phyloP scores from a whole-genome alignment of 1,139 yeast genomes.

The Saccharomyces hybrid region DNA sequence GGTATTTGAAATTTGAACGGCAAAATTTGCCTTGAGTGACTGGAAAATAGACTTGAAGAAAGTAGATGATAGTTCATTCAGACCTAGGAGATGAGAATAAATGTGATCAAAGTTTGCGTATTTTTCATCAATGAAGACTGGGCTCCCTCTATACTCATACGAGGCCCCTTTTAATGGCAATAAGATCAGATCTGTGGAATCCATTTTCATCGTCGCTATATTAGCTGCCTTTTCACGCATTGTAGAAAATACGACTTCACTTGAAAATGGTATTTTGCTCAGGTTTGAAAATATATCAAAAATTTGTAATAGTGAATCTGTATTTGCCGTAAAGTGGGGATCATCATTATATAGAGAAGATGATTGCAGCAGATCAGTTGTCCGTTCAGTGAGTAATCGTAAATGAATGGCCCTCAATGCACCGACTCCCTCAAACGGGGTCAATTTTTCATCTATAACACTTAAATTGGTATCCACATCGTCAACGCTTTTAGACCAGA shows the following conservation, averaged over 20 bases:
- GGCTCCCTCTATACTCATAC: slow-evolving; percentile 15
- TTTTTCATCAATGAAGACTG: slow-evolving; percentile 14
- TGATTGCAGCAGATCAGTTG: slow-evolving; percentile 61
- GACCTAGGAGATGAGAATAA: slow-evolving; percentile 24
- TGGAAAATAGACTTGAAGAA: slow-evolving; percentile 20
- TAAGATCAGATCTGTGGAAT: slow-evolving; percentile 15
- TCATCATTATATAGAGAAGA: slow-evolving; percentile 37
- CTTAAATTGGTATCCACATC: slow-evolving; percentile 16
- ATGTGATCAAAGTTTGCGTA: slow-evolving; percentile 22
- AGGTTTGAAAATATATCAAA: slow-evolving; percentile 48
- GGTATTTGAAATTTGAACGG: slow-evolving; percentile 23
- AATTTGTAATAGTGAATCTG: slow-evolving; percentile 44
- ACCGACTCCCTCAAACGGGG: slow-evolving; percentile 21
- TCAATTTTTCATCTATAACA: slow-evolving; percentile 17
- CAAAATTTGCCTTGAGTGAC: slow-evolving; percentile 16
- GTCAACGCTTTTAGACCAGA: slow-evolving; percentile 13
- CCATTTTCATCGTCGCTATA: slow-evolving; percentile 16
- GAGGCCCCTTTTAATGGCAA: slow-evolving; percentile 27
- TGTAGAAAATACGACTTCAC: slow-evolving; percentile 48
- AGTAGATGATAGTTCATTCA: slow-evolving; percentile 24
- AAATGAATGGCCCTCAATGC: slow-evolving; percentile 51
- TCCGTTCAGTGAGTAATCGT: slow-evolving; percentile 55
- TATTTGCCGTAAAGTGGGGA: slow-evolving; percentile 33
- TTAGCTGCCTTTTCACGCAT: slow-evolving; percentile 34
- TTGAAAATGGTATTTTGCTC: slow-evolving; percentile 42